These are phyloP conservation scores for Fusarium kyushuense DNA, from an alignment of 2,329 filamentous ascomycete species.

Conservation along the genomic window DNA sequence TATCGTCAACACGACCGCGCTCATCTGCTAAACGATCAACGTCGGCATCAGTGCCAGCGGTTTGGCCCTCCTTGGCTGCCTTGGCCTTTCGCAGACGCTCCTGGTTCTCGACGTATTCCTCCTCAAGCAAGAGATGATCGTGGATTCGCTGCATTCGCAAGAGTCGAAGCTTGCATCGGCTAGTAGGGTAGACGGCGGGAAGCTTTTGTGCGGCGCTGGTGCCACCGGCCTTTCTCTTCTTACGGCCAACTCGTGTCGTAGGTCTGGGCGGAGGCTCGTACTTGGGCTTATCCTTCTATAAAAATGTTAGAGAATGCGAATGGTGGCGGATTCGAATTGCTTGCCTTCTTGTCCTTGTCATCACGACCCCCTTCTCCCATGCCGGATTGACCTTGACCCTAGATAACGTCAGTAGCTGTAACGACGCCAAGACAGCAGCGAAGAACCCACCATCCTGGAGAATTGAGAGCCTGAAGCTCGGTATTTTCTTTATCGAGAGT, in stretches of 20 bases:
- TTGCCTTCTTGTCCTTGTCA: constrained; percentile 94
- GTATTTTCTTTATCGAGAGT: constrained; percentile 17
- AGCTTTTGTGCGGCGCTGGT: constrained; percentile 96
- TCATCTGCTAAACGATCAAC: constrained; percentile 92
- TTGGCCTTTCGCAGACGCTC: constrained; percentile 95
- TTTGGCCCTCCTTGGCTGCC: constrained; percentile 76
- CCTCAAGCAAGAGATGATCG: constrained; percentile 94
- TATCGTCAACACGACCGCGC: constrained; percentile 93
- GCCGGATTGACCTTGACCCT: constrained; percentile 90
- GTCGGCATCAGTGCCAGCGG: constrained; percentile 77
- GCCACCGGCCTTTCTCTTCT: constrained; percentile 96
- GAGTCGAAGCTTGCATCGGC: constrained; percentile 96
- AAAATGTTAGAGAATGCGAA: constrained; percentile 35
- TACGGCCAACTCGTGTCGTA: constrained; percentile 95
- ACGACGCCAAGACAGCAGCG: not conserved
- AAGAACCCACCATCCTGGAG: constrained; percentile 53
- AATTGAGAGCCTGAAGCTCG: constrained; percentile 49
- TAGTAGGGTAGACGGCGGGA: constrained; percentile 92
- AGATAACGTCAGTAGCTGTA: constrained; percentile 38
- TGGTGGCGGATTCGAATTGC: constrained; percentile 18
- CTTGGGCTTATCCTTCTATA: constrained; percentile 99
- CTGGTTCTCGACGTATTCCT: constrained; percentile 99
- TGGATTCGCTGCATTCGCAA: constrained; percentile 99
- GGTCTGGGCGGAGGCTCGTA: constrained; percentile 98
- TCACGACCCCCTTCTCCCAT: constrained; percentile 86